Base-by-base conservation (phyloP, 495 filamentous ascomycete genomes). In the Xylaria acuta region DNA sequence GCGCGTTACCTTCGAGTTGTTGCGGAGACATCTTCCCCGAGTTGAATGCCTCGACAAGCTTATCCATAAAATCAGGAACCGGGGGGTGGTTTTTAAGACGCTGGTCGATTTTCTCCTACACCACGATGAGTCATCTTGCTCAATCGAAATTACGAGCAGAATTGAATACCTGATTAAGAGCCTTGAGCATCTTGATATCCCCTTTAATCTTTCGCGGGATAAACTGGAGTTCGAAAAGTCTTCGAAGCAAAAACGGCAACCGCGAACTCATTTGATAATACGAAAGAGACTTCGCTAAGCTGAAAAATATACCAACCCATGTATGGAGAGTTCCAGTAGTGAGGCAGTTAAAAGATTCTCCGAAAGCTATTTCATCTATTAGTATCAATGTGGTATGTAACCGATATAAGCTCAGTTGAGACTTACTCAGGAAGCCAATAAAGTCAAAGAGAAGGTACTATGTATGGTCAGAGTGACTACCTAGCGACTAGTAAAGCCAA, bases 21-120 rank as follows among this genome's bases (percentile, higher is more conserved):
- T 79, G 76, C 16, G 81, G 72, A 0, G 74, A 80, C 18, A 84
- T 75, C 4, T 80, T 80, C 80, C 84, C n/a, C 9, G 70, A 58
- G 11, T 72, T 72, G 51, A 56, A 72, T 40, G 70, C 60, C 30
- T 76, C 41, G 12, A 75, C 63, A 18, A 68, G 53, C 51, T 68
- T 72, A 32, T 72, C 71, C 71, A 63, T 72, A 25, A 68, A 72
- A 36, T 68, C 71, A 6, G 71, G 71, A 20, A 72, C 30, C 0
- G 20, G 27, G 9, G 54, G 60, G 18, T 68, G 16, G 32, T 47
- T 43, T 18, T 68, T 49, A 6, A 72, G 71, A 40, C 71, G 71
- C 40, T 72, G 41, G 27, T 40, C 38, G 43, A 68, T 63, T 62
- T 68, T 72, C 34, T 68, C 64, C 71, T 72, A 4, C 14, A 7